These are phyloP conservation scores for Aspergillus cejpii DNA, from an alignment of 2,329 filamentous ascomycete genomes.

Conservation along the genomic window DNA sequence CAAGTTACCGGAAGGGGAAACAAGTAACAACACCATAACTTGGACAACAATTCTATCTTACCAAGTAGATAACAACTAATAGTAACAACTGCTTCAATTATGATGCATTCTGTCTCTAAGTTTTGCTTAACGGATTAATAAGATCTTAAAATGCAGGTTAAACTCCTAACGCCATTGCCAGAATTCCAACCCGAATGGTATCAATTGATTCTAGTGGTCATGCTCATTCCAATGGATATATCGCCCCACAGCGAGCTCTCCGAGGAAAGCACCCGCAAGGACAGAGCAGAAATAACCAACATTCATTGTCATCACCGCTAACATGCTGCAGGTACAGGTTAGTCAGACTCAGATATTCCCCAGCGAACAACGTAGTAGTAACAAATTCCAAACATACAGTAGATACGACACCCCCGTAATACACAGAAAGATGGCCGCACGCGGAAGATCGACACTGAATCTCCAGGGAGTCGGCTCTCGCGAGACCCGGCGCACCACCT, in stretches of 20 bases:
- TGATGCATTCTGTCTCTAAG: too few species aligned
- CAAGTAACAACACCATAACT: too few species aligned
- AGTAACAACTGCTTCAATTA: too few species aligned
- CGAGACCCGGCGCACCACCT: conserved; percentile 58
- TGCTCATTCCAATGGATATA: conserved; percentile 46
- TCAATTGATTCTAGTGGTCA: conserved; percentile 14
- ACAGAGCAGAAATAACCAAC: conserved; percentile 77
- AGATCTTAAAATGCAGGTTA: not conserved
- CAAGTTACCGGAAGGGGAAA: too few species aligned
- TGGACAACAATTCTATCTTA: too few species aligned
- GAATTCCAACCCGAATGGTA: not conserved
- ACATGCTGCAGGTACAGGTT: conserved; percentile 56
- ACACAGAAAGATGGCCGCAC: conserved; percentile 63
- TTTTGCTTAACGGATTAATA: too few species aligned
- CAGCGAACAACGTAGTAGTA: too few species aligned
- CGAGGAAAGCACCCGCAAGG: conserved; percentile 74
- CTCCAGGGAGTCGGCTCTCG: conserved; percentile 62
- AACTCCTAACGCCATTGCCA: not conserved
- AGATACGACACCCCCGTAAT: conserved; percentile 75
- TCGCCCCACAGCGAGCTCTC: conserved; percentile 72
- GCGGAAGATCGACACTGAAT: conserved; percentile 68
- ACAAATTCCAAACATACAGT: conserved; percentile 72
- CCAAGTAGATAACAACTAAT: not conserved
- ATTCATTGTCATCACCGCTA: conserved; percentile 86
- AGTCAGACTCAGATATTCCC: too few species aligned